Evolutionary conservation across 2,329 filamentous ascomycete genomes (phyloP).

Genomic region (Fusarium duplospermum): DNA sequence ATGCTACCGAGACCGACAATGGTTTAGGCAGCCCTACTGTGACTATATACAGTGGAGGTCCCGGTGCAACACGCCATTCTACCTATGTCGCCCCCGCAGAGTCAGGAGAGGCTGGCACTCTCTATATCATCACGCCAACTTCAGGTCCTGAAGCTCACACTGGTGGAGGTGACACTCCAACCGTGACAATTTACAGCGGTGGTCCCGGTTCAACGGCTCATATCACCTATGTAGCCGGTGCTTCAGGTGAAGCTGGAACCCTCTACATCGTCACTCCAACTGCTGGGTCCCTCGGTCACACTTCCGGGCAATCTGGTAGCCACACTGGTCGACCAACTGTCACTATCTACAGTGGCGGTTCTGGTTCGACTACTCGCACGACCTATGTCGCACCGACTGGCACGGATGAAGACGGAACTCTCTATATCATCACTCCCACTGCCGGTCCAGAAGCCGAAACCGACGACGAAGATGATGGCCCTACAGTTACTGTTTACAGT

Average conservation of each 20-base stretch:
- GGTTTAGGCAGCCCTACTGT: neutral
- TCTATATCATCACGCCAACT: neutral
- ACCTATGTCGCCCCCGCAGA: neutral
- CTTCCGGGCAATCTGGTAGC: neutral
- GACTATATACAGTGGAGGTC: conserved; percentile 14
- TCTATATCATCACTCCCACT: conserved; percentile 17
- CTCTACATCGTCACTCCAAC: neutral
- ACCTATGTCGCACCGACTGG: neutral
- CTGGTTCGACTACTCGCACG: neutral
- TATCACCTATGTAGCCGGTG: neutral
- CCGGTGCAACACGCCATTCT: neutral
- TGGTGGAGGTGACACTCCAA: neutral
- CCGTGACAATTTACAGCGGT: neutral
- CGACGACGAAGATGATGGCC: neutral
- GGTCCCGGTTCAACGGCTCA: neutral
- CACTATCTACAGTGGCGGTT: conserved; percentile 11
- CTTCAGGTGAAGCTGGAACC: conserved; percentile 5
- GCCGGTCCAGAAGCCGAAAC: neutral
- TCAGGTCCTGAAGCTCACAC: neutral
- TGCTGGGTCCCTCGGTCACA: neutral
- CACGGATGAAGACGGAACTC: neutral
- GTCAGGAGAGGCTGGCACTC: conserved; percentile 4
- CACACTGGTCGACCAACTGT: neutral
- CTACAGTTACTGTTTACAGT: conserved; percentile 15
- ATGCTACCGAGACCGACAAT: neutral